Evolutionary conservation across 179 eudicot species (phyloP).

Genomic region (Nepenthes alata): DNA sequence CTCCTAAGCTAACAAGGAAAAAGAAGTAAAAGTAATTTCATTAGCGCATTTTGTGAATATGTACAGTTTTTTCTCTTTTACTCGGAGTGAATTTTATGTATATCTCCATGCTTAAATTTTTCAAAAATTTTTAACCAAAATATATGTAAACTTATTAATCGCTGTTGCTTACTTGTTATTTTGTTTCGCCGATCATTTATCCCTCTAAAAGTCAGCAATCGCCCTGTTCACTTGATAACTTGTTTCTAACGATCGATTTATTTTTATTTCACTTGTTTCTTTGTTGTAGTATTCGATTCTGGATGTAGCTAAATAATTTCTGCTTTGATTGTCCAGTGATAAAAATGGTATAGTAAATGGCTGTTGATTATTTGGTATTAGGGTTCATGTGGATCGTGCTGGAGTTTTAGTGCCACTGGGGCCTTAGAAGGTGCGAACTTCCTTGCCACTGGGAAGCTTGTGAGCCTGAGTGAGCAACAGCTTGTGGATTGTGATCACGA

Average conservation of each 20-base stretch:
- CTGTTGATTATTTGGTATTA: not conserved
- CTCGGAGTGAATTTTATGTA: not conserved
- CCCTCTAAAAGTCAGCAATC: not conserved
- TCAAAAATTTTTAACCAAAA: too few species aligned
- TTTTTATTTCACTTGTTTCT: too few species aligned
- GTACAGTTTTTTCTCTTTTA: not conserved
- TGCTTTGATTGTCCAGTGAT: not conserved
- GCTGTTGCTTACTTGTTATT: too few species aligned
- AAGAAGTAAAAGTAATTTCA: too few species aligned
- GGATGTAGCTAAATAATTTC: too few species aligned
- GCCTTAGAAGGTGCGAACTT: conserved; percentile 86
- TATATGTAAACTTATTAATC: too few species aligned
- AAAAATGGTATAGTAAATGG: not conserved
- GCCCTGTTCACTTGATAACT: not conserved
- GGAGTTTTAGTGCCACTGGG: conserved; percentile 81
- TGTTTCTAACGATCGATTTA: too few species aligned
- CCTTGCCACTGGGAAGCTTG: conserved; percentile 68
- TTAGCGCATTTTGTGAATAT: not conserved
- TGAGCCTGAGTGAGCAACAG: conserved; percentile 87
- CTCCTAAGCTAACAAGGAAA: too few species aligned
- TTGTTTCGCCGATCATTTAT: not conserved
- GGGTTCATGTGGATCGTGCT: conserved; percentile 89
- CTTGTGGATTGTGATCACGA: conserved; percentile 89
- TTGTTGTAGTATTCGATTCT: not conserved
- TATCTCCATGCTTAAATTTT: too few species aligned